phyloP scores from a whole-genome alignment of 2,329 filamentous ascomycete genomes.

The Knoxdaviesia proteae region DNA sequence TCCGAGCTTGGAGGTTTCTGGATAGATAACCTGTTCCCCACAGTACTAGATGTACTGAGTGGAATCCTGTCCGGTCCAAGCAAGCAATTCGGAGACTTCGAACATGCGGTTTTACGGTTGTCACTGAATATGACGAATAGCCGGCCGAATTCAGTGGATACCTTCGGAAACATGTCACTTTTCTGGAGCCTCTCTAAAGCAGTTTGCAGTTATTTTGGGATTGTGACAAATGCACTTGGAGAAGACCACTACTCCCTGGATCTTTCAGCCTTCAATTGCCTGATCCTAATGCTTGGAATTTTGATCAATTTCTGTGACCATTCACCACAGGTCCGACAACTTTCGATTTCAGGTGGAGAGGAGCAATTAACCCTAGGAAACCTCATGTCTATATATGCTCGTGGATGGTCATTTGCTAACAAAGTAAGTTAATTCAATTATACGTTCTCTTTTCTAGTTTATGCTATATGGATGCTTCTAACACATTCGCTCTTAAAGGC shows the following conservation, averaged over 20 bases:
- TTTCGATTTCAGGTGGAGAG: slow-evolving; percentile 9
- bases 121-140: slow-evolving; percentile 78
- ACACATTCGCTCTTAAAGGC: slow-evolving; percentile 21
- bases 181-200: slow-evolving; percentile 25
- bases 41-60: slow-evolving; percentile 26
- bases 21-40: slow-evolving; percentile 27
- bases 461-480: slow-evolving; percentile 3
- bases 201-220: slow-evolving; percentile 29
- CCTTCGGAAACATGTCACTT: slow-evolving; percentile 42
- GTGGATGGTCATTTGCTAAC: slow-evolving; percentile 43
- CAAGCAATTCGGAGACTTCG: slow-evolving; percentile 17
- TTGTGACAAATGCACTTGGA: slow-evolving; percentile 24
- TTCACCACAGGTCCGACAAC: slow-evolving; percentile 36
- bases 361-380: slow-evolving; percentile 10
- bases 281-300: slow-evolving; percentile 61
- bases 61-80: slow-evolving; percentile 15
- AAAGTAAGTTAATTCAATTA: slow-evolving; percentile 36
- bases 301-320: slow-evolving; percentile 79
- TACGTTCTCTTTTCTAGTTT: not conserved
- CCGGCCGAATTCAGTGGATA: slow-evolving; percentile 43
- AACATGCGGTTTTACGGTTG: slow-evolving; percentile 40
- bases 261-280: slow-evolving; percentile 34
- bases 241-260: slow-evolving; percentile 26
- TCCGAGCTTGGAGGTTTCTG: slow-evolving; percentile 20
- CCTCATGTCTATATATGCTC: slow-evolving; percentile 24